These are phyloP conservation scores for Rubroboletus pulcherrimus DNA, from an alignment of 768 basidiomycete species.

Conservation along the genomic window DNA sequence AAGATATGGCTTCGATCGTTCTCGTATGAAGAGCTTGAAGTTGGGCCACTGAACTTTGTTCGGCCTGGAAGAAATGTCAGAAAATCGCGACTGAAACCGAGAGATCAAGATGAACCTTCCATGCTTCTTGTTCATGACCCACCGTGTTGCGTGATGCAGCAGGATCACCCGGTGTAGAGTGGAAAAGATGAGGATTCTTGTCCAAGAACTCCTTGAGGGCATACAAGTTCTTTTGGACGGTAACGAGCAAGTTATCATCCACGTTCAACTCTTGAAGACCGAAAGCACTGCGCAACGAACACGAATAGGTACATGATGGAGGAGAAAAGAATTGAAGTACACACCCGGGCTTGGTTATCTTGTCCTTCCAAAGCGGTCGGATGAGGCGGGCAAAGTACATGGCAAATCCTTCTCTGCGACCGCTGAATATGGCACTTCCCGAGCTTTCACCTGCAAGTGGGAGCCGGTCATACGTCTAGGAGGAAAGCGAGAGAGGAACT, in stretches of 20 bases:
- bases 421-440: conserved; percentile 77
- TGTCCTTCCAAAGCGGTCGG: conserved; percentile 83
- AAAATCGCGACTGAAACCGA: not conserved
- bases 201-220: conserved; percentile 73
- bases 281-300: conserved; percentile 32
- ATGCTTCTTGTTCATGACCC: conserved; percentile 78
- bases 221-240: conserved; percentile 76
- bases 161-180: conserved; percentile 71
- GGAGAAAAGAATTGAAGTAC: conserved; percentile 12
- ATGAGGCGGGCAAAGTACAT: conserved; percentile 84
- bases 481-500: conserved; percentile 17
- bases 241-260: conserved; percentile 57
- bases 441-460: conserved; percentile 52
- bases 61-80: conserved; percentile 48
- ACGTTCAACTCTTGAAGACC: conserved; percentile 58
- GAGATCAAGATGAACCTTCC: conserved; percentile 55
- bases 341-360: conserved; percentile 64
- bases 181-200: conserved; percentile 83
- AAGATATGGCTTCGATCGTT: conserved; percentile 92
- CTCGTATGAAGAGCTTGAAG: conserved; percentile 71
- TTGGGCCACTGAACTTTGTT: conserved; percentile 79
- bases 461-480: not conserved
- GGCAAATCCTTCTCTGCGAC: conserved; percentile 83
- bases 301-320: not conserved
- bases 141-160: conserved; percentile 50